Base-by-base conservation (phyloP, 2,329 filamentous ascomycete species). In the Aureobasidium sp. region DNA sequence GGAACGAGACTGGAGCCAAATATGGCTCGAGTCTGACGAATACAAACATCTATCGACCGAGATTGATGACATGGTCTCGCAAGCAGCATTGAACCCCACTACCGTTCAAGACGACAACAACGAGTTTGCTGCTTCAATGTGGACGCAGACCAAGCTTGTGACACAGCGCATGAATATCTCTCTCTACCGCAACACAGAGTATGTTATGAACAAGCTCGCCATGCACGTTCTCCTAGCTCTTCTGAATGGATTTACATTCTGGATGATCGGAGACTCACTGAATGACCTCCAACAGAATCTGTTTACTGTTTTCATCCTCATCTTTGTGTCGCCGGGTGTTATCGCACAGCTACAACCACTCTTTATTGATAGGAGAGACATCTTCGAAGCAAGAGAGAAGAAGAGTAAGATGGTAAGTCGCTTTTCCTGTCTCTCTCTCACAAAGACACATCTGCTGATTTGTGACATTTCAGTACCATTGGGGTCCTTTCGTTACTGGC, bases 161-260 rank as follows among this genome's bases (percentile, higher is more conserved):
- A 82, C 85, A 77, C 63, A 86, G 91, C 63, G 90, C 87, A 67
- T 44, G 41, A 88, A 91, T 72, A 78, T 90, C 5, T 82, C 89
- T 0, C 93, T 89, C 78, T 96, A 90, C 90, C 83, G 91, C 49
- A 89, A 88, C 2, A 89, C 89, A 39, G 91, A 95, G 77, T 96
- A 96, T 72, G 86, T 91, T 53, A 94, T 95, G 74, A 95, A 91
- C 0, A 84, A 91, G 20, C 78, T 96, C 20, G 94, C 93, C 79
- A 91, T 89, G 71, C 91, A 96, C 72, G 78, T 93, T 63, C 83
- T 86, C 64, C 89, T 96, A 66, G 72, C 72, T n/a, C 63, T 77
- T 14, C 76, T 77, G 70, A 74, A 75, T 63, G 71, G 69, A 27
- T 77, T 77, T 53, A 75, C 75, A 1, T 77, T 76, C 68, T 77